Percentiles rank a stretch among this genome's conserved stretches.
Evolutionary conservation across 257 asterid species (phyloP).

Genomic region (Lycium barbarum): DNA sequence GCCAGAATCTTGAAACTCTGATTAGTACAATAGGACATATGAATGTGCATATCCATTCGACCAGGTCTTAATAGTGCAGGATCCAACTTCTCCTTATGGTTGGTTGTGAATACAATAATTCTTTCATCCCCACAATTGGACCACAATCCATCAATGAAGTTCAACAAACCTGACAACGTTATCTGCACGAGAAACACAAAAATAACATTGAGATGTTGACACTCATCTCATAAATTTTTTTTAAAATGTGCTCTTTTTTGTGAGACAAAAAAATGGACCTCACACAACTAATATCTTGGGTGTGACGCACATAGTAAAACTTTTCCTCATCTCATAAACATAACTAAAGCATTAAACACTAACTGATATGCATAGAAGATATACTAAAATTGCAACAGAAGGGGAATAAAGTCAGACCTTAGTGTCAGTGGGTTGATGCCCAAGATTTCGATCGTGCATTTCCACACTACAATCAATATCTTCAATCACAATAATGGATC

Average conservation of each 20-base stretch:
- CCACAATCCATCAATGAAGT: slow-evolving; percentile 85
- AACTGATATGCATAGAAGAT: no score
- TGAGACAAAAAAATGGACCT: no score
- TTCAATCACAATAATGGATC: slow-evolving; percentile 74
- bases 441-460: slow-evolving; percentile 62
- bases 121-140: slow-evolving; percentile 82
- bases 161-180: slow-evolving; percentile 77
- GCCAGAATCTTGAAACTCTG: slow-evolving; percentile 69
- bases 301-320: no score
- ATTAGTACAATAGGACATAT: slow-evolving; percentile 70
- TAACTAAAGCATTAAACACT: no score
- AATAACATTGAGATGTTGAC: background rate
- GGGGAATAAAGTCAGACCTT: slow-evolving; percentile 41
- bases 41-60: slow-evolving; percentile 86
- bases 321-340: no score
- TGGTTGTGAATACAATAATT: slow-evolving; percentile 78
- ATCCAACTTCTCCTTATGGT: slow-evolving; percentile 78
- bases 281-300: no score
- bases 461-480: slow-evolving; percentile 81
- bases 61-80: slow-evolving; percentile 84
- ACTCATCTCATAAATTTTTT: background rate
- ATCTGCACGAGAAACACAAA: slow-evolving; percentile 42
- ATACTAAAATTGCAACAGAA: background rate
- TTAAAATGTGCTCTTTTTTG: no score
- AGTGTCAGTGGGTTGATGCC: slow-evolving; percentile 30